Percentiles rank a stretch among this genome's conserved stretches.
Conservation (phyloP, 768 basidiomycete genomes). For the Gyrodon lividus region DNA sequence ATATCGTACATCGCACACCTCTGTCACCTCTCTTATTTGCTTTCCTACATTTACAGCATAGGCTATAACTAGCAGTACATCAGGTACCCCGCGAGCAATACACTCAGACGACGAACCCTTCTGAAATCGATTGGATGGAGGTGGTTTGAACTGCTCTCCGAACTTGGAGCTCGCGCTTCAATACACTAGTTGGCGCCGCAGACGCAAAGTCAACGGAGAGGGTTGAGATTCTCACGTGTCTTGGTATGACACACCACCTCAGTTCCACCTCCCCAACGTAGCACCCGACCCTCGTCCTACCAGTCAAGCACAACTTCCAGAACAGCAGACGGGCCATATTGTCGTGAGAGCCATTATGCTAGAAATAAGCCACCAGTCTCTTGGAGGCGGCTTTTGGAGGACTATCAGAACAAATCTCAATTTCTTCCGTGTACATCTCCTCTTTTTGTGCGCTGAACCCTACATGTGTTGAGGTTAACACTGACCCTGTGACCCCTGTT, state of each 20-base stretch:
- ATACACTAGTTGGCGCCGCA: too few relatives aligned
- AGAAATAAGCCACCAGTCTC: background rate
- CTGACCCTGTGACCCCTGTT: conserved; percentile 1
- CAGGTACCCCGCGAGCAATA: conserved; percentile 23
- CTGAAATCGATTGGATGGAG: background rate
- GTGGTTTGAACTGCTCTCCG: too few relatives aligned
- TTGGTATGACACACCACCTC: too few relatives aligned
- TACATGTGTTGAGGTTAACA: conserved; percentile 2
- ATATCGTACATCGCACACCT: conserved; percentile 27
- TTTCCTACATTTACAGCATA: conserved; percentile 23
- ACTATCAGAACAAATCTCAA: conserved; percentile 52
- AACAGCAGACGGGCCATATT: background rate
- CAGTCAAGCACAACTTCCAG: background rate
- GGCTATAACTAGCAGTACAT: conserved; percentile 22
- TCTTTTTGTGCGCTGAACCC: conserved; percentile 52
- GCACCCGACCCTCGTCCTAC: background rate
- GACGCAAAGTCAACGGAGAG: background rate
- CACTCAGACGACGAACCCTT: conserved; percentile 16
- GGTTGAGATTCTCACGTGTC: background rate
- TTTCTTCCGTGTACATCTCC: conserved; percentile 62
- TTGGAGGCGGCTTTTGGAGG: conserved; percentile 15
- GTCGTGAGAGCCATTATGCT: background rate
- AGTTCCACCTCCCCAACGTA: too few relatives aligned
- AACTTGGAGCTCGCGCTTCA: too few relatives aligned
- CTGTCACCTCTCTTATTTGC: conserved; percentile 13